phyloP scores from a whole-genome alignment of 2,329 filamentous ascomycete species.

The Aschersonia sp. region DNA sequence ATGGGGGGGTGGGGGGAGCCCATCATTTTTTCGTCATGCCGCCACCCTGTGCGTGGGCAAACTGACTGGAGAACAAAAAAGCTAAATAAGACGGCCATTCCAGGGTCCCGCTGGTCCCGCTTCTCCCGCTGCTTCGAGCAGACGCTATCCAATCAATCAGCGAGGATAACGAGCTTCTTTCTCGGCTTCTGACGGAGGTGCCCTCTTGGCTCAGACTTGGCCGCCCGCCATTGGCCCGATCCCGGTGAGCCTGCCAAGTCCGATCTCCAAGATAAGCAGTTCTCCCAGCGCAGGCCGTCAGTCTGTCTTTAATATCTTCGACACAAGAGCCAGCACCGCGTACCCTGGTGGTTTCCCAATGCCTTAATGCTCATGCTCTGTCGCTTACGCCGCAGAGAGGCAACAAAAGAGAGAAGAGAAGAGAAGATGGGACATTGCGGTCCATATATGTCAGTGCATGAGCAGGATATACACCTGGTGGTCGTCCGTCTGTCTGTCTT shows the following conservation, averaged over 20 bases:
- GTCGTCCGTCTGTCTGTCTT: not conserved
- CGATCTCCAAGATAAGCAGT: slow-evolving; percentile 1
- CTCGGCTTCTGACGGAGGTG: slow-evolving; percentile 2
- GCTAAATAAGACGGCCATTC: not conserved
- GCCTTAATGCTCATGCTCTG: too few species aligned
- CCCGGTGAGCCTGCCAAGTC: slow-evolving; percentile 4
- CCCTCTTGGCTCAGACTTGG: not conserved
- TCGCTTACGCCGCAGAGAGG: too few species aligned
- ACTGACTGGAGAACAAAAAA: not conserved
- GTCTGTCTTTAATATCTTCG: not conserved
- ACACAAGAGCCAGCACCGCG: not conserved
- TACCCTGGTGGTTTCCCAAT: not conserved
- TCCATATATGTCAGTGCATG: not conserved
- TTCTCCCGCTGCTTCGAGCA: not conserved
- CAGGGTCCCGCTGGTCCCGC: not conserved
- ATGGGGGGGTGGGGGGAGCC: slow-evolving; percentile 1
- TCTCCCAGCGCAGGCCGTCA: not conserved
- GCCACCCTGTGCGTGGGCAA: not conserved
- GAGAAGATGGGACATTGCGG: too few species aligned
- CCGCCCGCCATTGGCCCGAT: slow-evolving; percentile 1
- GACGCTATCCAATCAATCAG: slow-evolving; percentile 2
- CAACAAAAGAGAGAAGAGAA: too few species aligned
- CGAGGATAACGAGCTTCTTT: slow-evolving; percentile 3
- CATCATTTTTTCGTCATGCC: not conserved
- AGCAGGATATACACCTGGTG: not conserved